Base-by-base conservation (phyloP, 192 early-diverging fungal species). In the Backusella westeae region DNA sequence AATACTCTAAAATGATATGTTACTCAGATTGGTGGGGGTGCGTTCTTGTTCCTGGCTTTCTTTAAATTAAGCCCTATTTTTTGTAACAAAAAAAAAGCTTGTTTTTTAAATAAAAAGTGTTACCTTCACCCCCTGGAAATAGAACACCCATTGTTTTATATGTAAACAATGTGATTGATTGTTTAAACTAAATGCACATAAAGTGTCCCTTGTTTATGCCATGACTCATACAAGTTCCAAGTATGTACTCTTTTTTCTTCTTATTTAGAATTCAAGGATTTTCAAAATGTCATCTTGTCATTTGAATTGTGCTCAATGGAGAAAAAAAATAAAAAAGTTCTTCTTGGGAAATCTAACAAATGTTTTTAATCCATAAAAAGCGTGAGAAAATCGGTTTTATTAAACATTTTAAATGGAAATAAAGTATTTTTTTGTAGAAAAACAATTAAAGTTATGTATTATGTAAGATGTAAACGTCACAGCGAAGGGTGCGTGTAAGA, bases 11-110 rank as follows among this genome's bases (percentile, higher is more conserved):
- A 63, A 63, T 63, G 10, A 19, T n/a, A 29, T 63, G 56, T 63
- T 63, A 63, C 56, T 63, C 56, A 63, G 56, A 63, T 6, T 63
- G 56, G 56, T 63, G 46, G 46, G 46, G 46, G 46, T 49, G 46
- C 46, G 5, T 49, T 29, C 56, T 29, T 23, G 56, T 63, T 63
- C 56, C 56, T 63, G 56, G 7, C 56, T 63, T 63, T 63, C 56
- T 63, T 29, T 63, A 63, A 63, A 63, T 63, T 63, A 63, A 29
- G 26, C 23, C n/a, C 23, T 29, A 32, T 63, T 63, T n/a, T 63
- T 63, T 29, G 7, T 26, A 10, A 63, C 9, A 63, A 63, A 29
- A 29, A 29, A 32, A 63, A 63, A 29, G 8, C n/a, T 56, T 56
- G n/a, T 56, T 23, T 56, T 56, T 56, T 26, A 29, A 23, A 8